Base-by-base conservation (phyloP, 805 yeast species). In the Kodamaea lidongshanica region DNA sequence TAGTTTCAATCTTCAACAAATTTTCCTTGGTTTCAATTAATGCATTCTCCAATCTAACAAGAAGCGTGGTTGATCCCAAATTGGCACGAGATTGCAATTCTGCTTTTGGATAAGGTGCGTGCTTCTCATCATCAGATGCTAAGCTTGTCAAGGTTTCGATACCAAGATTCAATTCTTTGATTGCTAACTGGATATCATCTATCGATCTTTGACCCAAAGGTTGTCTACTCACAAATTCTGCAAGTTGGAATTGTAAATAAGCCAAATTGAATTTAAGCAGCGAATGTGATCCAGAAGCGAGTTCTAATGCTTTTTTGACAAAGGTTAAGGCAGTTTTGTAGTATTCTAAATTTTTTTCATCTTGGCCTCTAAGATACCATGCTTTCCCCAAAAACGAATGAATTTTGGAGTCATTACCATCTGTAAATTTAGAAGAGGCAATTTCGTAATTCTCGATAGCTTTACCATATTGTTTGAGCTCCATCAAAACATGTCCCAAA, bases 391-490 rank as follows among this genome's bases (percentile, higher is more conserved):
- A 65, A 40, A 83, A 68, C 11, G 86, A 75, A 40, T 79, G 56
- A 17, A 84, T 65, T 45, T 73, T 76, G 0, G 85, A 58, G 48
- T 81, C 94, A 22, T 72, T 68, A 4, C 72, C 72, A 34, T 72
- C 72, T 21, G 78, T 70, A 48, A 70, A 81, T 49, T 79, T 70
- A 16, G 70, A 67, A 37, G 83, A 61, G 1, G 95, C 95, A 45
- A 82, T 69, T 40, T 83, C 89, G 58, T 89, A 92, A 47, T 75
- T 73, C 55, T 92, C 97, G 47, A 88, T 80, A 1, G 96, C 89
- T 45, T 87, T 84, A 3, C 80, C 66, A 48, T 65, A 87, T 50
- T 88, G 94, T 41, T 79, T 78, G 52, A 85, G 71, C 37, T 88
- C 96, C 26, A 81, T 58, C 30, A 83, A 66, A 37, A 89, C 88